These are phyloP conservation scores for Rutstroemia sp. DNA, from an alignment of 2,329 filamentous ascomycete species.

Conservation along the genomic window DNA sequence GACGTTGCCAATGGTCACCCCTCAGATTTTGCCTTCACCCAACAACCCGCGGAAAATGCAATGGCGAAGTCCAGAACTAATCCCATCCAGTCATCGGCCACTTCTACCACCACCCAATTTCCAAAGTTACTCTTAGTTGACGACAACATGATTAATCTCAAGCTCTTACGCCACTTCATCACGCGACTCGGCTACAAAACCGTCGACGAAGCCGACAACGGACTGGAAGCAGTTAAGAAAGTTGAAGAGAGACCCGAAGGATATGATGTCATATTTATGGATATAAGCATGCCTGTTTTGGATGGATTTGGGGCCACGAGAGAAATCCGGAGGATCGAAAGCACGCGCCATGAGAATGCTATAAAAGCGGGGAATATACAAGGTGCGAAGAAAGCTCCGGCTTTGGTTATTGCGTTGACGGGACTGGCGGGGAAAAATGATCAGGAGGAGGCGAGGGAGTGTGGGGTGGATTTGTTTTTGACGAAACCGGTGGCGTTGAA, in stretches of 20 bases:
- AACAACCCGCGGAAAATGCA: not conserved
- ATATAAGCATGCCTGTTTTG: slow-evolving; percentile 48
- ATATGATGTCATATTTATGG: slow-evolving; percentile 40
- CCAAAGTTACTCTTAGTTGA: slow-evolving; percentile 33
- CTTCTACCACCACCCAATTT: not conserved
- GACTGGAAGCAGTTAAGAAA: slow-evolving; percentile 39
- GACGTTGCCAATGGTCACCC: not conserved
- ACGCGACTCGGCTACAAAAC: slow-evolving; percentile 33
- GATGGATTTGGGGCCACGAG: slow-evolving; percentile 43
- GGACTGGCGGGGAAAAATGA: slow-evolving; percentile 31
- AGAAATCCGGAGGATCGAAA: slow-evolving; percentile 41
- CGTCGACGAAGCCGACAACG: slow-evolving; percentile 38
- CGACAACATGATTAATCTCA: slow-evolving; percentile 37
- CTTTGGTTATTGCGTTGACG: slow-evolving; percentile 34
- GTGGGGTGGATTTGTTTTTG: slow-evolving; percentile 32
- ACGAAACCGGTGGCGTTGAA: slow-evolving; percentile 36
- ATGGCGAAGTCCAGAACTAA: not conserved
- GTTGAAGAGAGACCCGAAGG: slow-evolving; percentile 32
- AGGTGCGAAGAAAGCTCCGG: slow-evolving; percentile 18
- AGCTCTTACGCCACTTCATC: slow-evolving; percentile 33
- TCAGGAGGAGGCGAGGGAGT: slow-evolving; percentile 29
- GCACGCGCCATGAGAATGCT: slow-evolving; percentile 14
- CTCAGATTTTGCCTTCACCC: not conserved
- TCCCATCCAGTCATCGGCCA: not conserved
- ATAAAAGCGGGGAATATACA: slow-evolving; percentile 12